phyloP scores from a whole-genome alignment of 225 moss, liverwort and hornwort species.

The Thuidium tamariscinum region DNA sequence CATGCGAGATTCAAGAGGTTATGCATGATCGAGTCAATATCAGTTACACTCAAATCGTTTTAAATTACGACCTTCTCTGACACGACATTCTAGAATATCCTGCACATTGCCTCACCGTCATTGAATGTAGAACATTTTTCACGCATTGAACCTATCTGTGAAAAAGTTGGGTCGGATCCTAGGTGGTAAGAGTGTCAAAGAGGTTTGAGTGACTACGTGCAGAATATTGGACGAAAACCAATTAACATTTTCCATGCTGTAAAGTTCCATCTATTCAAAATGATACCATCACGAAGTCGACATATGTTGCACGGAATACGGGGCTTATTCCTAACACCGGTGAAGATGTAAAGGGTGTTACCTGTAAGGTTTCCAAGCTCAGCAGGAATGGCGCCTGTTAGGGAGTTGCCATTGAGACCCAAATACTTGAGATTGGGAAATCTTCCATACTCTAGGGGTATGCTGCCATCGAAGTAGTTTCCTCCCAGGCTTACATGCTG shows the following conservation, averaged over 20 bases:
- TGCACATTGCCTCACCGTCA: background rate
- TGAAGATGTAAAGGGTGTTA: background rate
- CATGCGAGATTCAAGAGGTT: background rate
- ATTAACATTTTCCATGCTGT: background rate
- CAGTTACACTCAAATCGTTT: background rate
- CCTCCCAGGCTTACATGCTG: slow-evolving; percentile 68
- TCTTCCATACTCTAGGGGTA: slow-evolving; percentile 65
- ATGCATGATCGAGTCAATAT: background rate
- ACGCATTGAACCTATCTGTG: background rate
- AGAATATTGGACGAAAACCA: background rate
- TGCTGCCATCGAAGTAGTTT: slow-evolving; percentile 59
- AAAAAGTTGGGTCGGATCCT: background rate
- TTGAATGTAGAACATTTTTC: background rate
- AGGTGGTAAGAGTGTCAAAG: background rate
- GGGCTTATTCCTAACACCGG: background rate
- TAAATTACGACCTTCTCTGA: background rate
- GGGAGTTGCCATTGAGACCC: slow-evolving; percentile 62
- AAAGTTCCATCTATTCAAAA: background rate
- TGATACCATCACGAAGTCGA: background rate
- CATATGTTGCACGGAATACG: background rate
- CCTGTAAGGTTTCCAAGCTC: slow-evolving; percentile 80
- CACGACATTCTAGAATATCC: background rate
- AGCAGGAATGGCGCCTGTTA: slow-evolving; percentile 59
- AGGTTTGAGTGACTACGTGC: background rate
- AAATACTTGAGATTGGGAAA: slow-evolving; percentile 59